These are phyloP conservation scores for Leptodermis oblonga DNA, from an alignment of 257 asterid genomes.

Conservation along the genomic window DNA sequence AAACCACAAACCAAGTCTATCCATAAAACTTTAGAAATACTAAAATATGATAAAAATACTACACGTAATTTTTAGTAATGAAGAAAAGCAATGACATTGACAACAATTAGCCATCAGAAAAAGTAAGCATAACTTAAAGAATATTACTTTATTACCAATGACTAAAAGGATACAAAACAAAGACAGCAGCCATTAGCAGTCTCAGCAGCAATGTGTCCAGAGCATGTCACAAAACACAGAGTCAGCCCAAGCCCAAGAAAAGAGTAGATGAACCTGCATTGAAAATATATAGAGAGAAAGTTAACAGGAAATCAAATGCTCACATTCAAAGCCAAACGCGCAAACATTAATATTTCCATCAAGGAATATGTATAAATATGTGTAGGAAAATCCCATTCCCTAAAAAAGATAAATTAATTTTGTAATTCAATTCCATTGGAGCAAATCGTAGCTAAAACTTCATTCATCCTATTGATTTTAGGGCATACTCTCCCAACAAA, in stretches of 20 bases:
- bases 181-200: slow-evolving; percentile 34
- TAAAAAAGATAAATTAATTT: neutral
- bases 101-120: neutral
- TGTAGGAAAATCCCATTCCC: neutral
- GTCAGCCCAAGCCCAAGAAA: slow-evolving; percentile 27
- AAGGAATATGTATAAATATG: neutral
- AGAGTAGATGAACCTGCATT: slow-evolving; percentile 34
- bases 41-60: neutral
- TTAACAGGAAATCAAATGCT: neutral
- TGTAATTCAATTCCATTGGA: too few relatives aligned
- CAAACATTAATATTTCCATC: neutral
- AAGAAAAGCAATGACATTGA: neutral
- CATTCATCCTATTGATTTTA: neutral
- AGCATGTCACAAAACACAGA: slow-evolving; percentile 30
- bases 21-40: neutral
- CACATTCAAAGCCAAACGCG: neutral
- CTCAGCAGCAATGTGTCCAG: slow-evolving; percentile 39
- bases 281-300: neutral
- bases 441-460: neutral
- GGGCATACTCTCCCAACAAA: neutral
- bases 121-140: neutral
- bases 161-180: slow-evolving; percentile 26
- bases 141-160: neutral
- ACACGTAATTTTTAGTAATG: neutral
- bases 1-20: neutral